Conservation (phyloP, 306 rosid species). For the Neltuma alba region DNA sequence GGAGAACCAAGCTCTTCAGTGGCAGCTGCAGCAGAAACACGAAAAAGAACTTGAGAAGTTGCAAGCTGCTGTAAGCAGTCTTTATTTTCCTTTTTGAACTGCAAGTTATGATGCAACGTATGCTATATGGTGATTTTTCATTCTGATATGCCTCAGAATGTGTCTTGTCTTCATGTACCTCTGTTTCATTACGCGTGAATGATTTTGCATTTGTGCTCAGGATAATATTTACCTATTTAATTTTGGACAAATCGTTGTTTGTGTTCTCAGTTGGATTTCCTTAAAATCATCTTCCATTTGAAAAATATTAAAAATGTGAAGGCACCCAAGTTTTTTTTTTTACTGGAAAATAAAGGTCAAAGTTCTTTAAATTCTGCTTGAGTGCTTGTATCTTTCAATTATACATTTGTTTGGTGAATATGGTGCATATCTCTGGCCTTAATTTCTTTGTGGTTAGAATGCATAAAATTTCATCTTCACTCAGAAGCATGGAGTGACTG, state of each 20-base stretch:
- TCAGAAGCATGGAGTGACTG: neutral
- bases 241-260: neutral
- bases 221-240: neutral
- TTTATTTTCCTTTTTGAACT: constrained; percentile 2
- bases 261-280: neutral
- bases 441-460: neutral
- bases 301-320: neutral
- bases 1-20: constrained; percentile 81
- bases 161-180: neutral
- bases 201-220: neutral
- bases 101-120: neutral
- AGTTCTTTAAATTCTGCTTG: neutral
- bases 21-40: constrained; percentile 64
- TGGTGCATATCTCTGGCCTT: neutral
- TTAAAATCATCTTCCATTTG: neutral
- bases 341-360: neutral
- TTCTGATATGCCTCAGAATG: constrained; percentile 16
- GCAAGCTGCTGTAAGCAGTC: constrained; percentile 60
- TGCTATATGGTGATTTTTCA: constrained; percentile 7
- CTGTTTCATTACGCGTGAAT: constrained; percentile 17
- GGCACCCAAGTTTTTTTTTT: neutral
- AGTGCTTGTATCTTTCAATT: neutral
- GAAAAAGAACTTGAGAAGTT: constrained; percentile 68
- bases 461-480: constrained; percentile 6
- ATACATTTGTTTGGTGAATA: neutral